Conservation (phyloP, 768 basidiomycete species). For the Tricholoma saponaceum region DNA sequence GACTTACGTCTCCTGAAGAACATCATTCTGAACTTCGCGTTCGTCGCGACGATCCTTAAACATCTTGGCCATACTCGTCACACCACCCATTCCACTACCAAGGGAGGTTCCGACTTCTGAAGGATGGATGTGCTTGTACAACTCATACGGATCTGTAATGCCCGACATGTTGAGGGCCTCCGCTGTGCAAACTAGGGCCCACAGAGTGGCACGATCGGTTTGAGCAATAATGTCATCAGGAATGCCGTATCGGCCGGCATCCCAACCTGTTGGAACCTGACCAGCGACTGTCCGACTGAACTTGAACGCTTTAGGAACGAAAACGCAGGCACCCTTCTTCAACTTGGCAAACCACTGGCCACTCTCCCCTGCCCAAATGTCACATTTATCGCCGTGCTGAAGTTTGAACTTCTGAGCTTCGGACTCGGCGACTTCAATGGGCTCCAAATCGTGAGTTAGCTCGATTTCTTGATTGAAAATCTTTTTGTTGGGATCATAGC, state of each 20-base stretch:
- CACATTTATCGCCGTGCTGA: slow-evolving; percentile 95
- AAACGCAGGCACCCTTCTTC: slow-evolving; percentile 94
- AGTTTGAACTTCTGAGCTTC: slow-evolving; percentile 96
- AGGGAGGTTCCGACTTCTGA: slow-evolving; percentile 92
- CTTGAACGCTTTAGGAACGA: slow-evolving; percentile 91
- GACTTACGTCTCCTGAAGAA: slow-evolving; percentile 94
- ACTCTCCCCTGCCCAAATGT: slow-evolving; percentile 87
- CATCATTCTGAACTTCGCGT: slow-evolving; percentile 97
- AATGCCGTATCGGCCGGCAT: slow-evolving; percentile 94
- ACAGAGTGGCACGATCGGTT: slow-evolving; percentile 87
- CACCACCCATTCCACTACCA: slow-evolving; percentile 98
- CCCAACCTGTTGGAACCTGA: slow-evolving; percentile 97
- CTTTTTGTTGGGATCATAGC: slow-evolving; percentile 97
- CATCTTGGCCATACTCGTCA: slow-evolving; percentile 89
- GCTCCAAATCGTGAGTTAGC: slow-evolving; percentile 93
- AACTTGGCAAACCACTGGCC: slow-evolving; percentile 99
- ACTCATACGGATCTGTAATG: slow-evolving; percentile 95
- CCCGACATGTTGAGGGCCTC: slow-evolving; percentile 97
- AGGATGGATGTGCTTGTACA: slow-evolving; percentile 96
- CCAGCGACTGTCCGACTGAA: slow-evolving; percentile 95
- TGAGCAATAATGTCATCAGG: slow-evolving; percentile 95
- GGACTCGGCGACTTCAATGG: slow-evolving; percentile 86
- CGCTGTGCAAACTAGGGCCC: slow-evolving; percentile 92
- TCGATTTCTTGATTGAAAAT: slow-evolving; percentile 96
- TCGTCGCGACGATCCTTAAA: slow-evolving; percentile 99